These are phyloP conservation scores for Micractinium sp. DNA, from an alignment of 139 green algal species.

Conservation along the genomic window DNA sequence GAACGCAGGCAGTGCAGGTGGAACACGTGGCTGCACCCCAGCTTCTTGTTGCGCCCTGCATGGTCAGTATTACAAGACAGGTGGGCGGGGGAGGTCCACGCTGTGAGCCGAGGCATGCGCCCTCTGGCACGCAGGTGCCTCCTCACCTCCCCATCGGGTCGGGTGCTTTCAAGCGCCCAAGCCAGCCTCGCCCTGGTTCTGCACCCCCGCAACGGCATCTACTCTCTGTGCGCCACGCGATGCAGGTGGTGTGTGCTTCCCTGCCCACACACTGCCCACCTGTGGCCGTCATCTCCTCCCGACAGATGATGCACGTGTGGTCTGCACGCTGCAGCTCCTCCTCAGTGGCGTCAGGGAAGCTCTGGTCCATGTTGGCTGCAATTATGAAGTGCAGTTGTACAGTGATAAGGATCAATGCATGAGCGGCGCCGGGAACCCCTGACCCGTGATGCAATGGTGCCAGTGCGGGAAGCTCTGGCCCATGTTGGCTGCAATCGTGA, in stretches of 20 bases:
- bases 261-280: neutral
- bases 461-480: too few relatives aligned
- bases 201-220: neutral
- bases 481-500: too few relatives aligned
- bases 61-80: neutral
- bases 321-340: constrained; percentile 91
- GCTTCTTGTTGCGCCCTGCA: constrained; percentile 83
- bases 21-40: constrained; percentile 94
- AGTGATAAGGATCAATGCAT: too few relatives aligned
- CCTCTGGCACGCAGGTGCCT: too few relatives aligned
- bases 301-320: constrained; percentile 97
- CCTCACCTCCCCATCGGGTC: too few relatives aligned
- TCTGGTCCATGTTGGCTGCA: constrained; percentile 89
- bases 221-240: neutral
- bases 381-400: too few relatives aligned
- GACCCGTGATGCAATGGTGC: too few relatives aligned
- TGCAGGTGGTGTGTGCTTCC: neutral
- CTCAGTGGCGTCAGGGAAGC: constrained; percentile 86
- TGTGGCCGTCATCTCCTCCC: constrained; percentile 86
- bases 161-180: too few relatives aligned
- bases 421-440: too few relatives aligned
- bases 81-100: neutral
- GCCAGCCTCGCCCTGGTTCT: too few relatives aligned
- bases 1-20: constrained; percentile 96
- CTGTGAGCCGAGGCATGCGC: too few relatives aligned